Conservation (phyloP, 2,329 filamentous ascomycete species). For the Beauveria pseudobassiana region DNA sequence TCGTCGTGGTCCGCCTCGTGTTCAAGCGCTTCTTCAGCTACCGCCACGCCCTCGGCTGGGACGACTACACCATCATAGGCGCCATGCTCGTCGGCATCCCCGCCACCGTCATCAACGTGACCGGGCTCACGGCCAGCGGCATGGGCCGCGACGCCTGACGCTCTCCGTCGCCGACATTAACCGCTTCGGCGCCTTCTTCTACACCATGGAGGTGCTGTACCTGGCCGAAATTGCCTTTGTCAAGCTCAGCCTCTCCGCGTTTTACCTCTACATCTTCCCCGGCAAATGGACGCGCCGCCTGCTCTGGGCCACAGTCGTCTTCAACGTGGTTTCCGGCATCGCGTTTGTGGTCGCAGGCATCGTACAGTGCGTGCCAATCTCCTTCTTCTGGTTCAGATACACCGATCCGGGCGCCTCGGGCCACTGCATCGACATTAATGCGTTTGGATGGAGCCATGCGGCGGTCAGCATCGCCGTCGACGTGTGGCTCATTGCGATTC, state of each 20-base stretch:
- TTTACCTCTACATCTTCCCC: slow-evolving; percentile 50
- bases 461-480: slow-evolving; percentile 45
- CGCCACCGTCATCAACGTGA: slow-evolving; percentile 23
- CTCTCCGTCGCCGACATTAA: slow-evolving; percentile 33
- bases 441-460: slow-evolving; percentile 43
- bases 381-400: slow-evolving; percentile 47
- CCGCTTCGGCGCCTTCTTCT: slow-evolving; percentile 35
- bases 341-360: slow-evolving; percentile 36
- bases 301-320: slow-evolving; percentile 34
- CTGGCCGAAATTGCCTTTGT: slow-evolving; percentile 38
- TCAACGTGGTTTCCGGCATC: slow-evolving; percentile 32
- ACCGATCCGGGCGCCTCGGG: slow-evolving; percentile 33
- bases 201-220: slow-evolving; percentile 36
- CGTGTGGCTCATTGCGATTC: slow-evolving; percentile 43
- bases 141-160: slow-evolving; percentile 47
- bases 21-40: slow-evolving; percentile 27
- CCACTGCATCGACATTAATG: slow-evolving; percentile 41
- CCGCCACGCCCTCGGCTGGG: slow-evolving; percentile 29
- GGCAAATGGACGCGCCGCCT: slow-evolving; percentile 27
- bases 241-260: slow-evolving; percentile 45
- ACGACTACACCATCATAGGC: slow-evolving; percentile 30
- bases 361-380: slow-evolving; percentile 45
- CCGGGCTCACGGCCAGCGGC: slow-evolving; percentile 30
- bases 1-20: slow-evolving; percentile 34
- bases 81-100: slow-evolving; percentile 23